Evolutionary conservation across 129 eudicot species (phyloP).

Genomic region (Sambucus nigra): DNA sequence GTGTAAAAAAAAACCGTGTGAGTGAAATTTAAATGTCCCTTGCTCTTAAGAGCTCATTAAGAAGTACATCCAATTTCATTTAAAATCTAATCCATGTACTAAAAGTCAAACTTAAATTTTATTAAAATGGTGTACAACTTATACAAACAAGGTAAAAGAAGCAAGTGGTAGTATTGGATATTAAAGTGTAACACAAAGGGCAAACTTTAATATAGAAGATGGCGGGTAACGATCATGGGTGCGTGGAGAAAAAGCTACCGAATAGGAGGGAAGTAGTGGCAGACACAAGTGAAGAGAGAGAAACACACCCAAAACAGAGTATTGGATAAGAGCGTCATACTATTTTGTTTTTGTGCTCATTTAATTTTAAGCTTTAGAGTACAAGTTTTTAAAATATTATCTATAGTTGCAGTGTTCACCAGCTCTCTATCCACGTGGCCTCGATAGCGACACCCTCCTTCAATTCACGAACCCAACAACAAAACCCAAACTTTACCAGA

Average conservation of each 20-base stretch:
- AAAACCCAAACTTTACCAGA: neutral
- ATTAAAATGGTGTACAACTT: neutral
- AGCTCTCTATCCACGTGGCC: conserved; percentile 31
- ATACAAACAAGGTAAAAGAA: neutral
- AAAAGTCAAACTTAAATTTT: no score
- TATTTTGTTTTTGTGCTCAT: neutral
- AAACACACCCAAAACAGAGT: no score
- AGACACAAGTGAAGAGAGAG: neutral
- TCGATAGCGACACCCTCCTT: conserved; percentile 21
- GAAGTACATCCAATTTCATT: no score
- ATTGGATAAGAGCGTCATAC: neutral
- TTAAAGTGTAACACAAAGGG: neutral
- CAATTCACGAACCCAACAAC: neutral
- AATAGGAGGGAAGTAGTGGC: neutral
- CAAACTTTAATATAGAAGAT: no score
- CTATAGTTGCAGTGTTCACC: neutral
- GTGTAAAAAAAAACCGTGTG: no score
- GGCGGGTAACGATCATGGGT: neutral
- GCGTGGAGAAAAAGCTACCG: neutral
- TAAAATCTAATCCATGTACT: no score
- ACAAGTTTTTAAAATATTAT: neutral
- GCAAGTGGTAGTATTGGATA: neutral
- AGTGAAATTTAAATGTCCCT: no score
- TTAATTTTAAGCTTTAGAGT: neutral
- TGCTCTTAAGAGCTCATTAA: no score